Evolutionary conservation across 495 filamentous ascomycete species (phyloP), one percentile per base, ranked within the genome.

Genomic region (Penicillium pulvis): DNA sequence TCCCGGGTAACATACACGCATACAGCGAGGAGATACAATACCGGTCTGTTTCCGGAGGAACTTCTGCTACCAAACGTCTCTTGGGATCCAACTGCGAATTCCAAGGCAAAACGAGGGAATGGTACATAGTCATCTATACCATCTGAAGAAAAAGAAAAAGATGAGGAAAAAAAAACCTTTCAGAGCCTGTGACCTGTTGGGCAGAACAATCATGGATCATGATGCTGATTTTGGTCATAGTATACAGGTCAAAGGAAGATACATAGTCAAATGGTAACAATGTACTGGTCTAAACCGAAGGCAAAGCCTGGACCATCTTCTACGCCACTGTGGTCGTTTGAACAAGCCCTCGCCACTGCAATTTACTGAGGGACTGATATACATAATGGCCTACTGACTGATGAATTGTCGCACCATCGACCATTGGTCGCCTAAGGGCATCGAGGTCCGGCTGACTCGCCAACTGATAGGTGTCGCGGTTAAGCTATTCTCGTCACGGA

Each of bases 401-500:
- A 67, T 70, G 64, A 67, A 63, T 46, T 70, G 67, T 70, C 64
- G 53, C 58, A 65, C 47, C 47, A 24, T 42, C 42, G 35, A 44
- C 35, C 36, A 67, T 67, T 70, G 67, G 67, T 55, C 55, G 52
- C 53, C 56, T 48, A 58, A 48, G 16, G 33, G 16, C 23, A 55
- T 55, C 44, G 30, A 48, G 35, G 58, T 53, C 67, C 67, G 59
- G 64, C 56, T 69, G 67, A 69, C 67, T 67, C 35, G 58, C 50
- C 53, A 44, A 58, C 59, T 39, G 53, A 54, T 35, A 60, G 51
- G 51, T 50, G 47, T 64, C 61, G 55, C 63, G 53, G 62, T 62
- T 60, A 59, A 61, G 42, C 67, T 70, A 67, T 63, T 67, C 61
- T 57, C 61, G 67, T 62, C 64, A 64, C 61, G 59, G 64, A 58